Evolutionary conservation across 2,329 filamentous ascomycete genomes (phyloP).

Genomic region (Endoconidiophora polonica): DNA sequence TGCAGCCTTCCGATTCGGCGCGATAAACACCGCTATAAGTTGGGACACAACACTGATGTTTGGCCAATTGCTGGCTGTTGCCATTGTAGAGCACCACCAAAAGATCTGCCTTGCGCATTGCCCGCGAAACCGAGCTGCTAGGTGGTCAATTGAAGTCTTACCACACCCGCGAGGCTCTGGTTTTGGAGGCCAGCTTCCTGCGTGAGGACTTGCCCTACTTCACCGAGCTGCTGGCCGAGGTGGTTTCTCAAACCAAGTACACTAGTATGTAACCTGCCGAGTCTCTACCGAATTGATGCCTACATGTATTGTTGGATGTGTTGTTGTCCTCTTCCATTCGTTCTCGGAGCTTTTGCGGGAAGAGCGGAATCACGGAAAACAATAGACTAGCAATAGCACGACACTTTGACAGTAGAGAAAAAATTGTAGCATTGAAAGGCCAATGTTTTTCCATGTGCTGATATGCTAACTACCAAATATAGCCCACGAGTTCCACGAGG

Average conservation of each 20-base stretch:
- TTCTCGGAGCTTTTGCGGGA: slow-evolving; percentile 9
- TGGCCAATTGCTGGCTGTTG: slow-evolving; percentile 31
- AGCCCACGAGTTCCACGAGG: slow-evolving; percentile 86
- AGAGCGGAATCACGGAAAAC: slow-evolving; percentile 4
- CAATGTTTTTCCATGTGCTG: not conserved
- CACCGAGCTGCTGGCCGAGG: slow-evolving; percentile 84
- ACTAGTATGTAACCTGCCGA: slow-evolving; percentile 35
- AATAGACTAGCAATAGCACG: too few species aligned
- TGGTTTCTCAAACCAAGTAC: slow-evolving; percentile 77
- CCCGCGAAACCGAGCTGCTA: slow-evolving; percentile 86
- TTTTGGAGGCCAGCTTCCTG: slow-evolving; percentile 88
- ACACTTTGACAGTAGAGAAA: not conserved
- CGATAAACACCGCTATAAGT: not conserved
- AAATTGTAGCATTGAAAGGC: not conserved
- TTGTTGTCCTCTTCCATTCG: not conserved
- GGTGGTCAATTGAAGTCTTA: slow-evolving; percentile 76
- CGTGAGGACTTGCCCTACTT: slow-evolving; percentile 95
- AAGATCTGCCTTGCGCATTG: slow-evolving; percentile 82
- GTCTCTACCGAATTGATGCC: slow-evolving; percentile 12
- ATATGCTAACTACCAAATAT: slow-evolving; percentile 14
- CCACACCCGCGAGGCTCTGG: slow-evolving; percentile 84
- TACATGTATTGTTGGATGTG: slow-evolving; percentile 1
- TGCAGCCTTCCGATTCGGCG: slow-evolving; percentile 1
- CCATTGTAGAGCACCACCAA: slow-evolving; percentile 56
- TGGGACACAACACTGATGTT: slow-evolving; percentile 9